phyloP scores from a whole-genome alignment of 1,139 yeast species.

The Pichia sp. region DNA sequence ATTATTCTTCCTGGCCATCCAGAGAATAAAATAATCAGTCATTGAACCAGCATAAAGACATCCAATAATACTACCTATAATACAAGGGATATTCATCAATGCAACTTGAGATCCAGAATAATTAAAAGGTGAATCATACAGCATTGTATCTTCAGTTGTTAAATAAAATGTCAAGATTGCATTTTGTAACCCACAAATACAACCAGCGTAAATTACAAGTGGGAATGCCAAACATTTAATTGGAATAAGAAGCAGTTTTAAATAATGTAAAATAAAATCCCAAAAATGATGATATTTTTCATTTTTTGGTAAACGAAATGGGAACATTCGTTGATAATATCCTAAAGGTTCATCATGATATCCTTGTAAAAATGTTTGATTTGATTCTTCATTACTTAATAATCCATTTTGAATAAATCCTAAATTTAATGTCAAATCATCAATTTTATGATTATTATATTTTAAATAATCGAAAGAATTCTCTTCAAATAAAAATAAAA shows the following conservation, averaged over 20 bases:
- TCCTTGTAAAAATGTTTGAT: conserved; percentile 21
- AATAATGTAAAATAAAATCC: conserved; percentile 31
- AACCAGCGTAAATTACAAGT: conserved; percentile 34
- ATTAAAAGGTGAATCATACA: conserved; percentile 33
- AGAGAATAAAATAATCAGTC: conserved; percentile 36
- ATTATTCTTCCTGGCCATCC: conserved; percentile 36
- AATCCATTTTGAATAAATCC: conserved; percentile 24
- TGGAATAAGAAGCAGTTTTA: conserved; percentile 28
- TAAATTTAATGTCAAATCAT: conserved; percentile 21
- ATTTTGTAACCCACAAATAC: conserved; percentile 38
- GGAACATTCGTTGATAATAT: conserved; percentile 27
- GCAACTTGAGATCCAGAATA: conserved; percentile 33
- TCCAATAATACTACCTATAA: conserved; percentile 37
- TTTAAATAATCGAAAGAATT: conserved; percentile 63
- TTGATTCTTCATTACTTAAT: conserved; percentile 20
- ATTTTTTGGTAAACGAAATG: conserved; percentile 27
- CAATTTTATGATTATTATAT: conserved; percentile 36
- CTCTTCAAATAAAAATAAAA: conserved; percentile 62
- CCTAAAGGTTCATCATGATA: conserved; percentile 28
- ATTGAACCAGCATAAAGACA: conserved; percentile 37
- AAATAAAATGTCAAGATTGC: conserved; percentile 37
- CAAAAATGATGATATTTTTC: conserved; percentile 18
- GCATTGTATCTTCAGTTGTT: conserved; percentile 36
- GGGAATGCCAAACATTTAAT: conserved; percentile 35
- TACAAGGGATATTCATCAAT: conserved; percentile 36